phyloP scores from a whole-genome alignment of 495 filamentous ascomycete genomes.

The Lepraria neglecta region DNA sequence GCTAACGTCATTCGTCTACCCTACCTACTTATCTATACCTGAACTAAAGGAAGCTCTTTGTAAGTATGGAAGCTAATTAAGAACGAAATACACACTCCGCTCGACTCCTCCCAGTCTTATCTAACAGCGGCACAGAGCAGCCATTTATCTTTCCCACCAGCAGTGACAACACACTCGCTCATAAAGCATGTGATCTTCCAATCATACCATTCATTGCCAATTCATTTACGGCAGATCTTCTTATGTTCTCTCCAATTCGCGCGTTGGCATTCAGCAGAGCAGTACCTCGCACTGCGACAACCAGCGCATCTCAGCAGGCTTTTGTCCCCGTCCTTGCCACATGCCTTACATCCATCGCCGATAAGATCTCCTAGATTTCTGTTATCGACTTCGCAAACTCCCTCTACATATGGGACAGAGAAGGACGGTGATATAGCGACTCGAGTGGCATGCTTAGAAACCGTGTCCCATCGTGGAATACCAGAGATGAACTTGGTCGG shows the following conservation, averaged over 20 bases:
- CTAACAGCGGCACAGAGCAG: too few relatives aligned
- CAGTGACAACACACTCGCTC: neutral
- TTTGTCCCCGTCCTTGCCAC: constrained; percentile 10
- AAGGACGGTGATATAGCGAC: constrained; percentile 35
- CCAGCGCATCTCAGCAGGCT: constrained; percentile 20
- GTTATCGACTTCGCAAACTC: constrained; percentile 3
- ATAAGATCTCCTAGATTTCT: neutral
- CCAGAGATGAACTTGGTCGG: constrained; percentile 26
- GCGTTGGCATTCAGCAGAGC: constrained; percentile 22
- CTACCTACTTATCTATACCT: too few relatives aligned
- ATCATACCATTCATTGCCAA: neutral
- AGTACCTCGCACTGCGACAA: constrained; percentile 25
- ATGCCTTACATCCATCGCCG: neutral
- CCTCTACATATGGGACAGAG: constrained; percentile 31
- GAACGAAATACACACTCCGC: too few relatives aligned
- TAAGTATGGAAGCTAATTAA: too few relatives aligned
- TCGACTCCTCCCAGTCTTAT: too few relatives aligned
- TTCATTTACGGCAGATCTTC: constrained; percentile 12
- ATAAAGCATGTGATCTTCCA: neutral
- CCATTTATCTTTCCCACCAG: too few relatives aligned
- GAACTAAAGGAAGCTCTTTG: too few relatives aligned
- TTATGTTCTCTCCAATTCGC: constrained; percentile 28
- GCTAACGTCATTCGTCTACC: too few relatives aligned
- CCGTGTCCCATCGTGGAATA: constrained; percentile 26
- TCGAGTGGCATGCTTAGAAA: constrained; percentile 29